Evolutionary conservation across 164 flowering plant genomes (phyloP).

Genomic region (Berberis thunbergii): DNA sequence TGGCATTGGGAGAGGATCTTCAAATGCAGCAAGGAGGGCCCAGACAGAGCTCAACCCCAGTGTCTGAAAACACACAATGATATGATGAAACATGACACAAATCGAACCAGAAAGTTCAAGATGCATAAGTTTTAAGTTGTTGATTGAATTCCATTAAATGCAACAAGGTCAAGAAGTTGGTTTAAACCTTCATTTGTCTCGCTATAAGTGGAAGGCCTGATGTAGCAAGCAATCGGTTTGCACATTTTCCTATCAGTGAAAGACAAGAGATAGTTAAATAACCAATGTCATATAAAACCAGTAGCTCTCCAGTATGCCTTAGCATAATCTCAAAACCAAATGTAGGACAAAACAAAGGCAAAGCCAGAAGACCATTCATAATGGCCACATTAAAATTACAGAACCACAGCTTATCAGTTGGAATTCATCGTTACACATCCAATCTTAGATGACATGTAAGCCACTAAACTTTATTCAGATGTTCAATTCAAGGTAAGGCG

Average conservation of each 20-base stretch:
- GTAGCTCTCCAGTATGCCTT: no score
- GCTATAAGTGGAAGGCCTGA: slow-evolving; percentile 92
- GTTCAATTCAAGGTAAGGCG: no score
- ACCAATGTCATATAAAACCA: no score
- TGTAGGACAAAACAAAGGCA: no score
- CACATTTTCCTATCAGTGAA: slow-evolving; percentile 73
- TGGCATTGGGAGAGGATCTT: slow-evolving; percentile 73
- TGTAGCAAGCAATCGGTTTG: slow-evolving; percentile 78
- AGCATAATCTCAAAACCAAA: no score
- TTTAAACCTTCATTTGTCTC: slow-evolving; percentile 81
- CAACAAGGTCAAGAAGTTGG: background rate
- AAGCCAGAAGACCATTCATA: no score
- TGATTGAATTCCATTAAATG: background rate
- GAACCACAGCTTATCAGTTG: no score
- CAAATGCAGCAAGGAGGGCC: slow-evolving; percentile 96
- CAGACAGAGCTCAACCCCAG: slow-evolving; percentile 85
- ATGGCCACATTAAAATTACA: no score
- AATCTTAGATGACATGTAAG: no score
- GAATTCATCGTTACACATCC: no score
- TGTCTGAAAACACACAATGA: slow-evolving; percentile 34
- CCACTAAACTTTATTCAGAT: no score
- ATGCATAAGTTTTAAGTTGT: background rate
- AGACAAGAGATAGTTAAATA: background rate
- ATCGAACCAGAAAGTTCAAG: background rate
- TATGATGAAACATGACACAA: slow-evolving; percentile 1